Percentiles rank a stretch among this genome's conserved stretches.
phyloP scores from a whole-genome alignment of 768 basidiomycete genomes.

The Imleria badia region DNA sequence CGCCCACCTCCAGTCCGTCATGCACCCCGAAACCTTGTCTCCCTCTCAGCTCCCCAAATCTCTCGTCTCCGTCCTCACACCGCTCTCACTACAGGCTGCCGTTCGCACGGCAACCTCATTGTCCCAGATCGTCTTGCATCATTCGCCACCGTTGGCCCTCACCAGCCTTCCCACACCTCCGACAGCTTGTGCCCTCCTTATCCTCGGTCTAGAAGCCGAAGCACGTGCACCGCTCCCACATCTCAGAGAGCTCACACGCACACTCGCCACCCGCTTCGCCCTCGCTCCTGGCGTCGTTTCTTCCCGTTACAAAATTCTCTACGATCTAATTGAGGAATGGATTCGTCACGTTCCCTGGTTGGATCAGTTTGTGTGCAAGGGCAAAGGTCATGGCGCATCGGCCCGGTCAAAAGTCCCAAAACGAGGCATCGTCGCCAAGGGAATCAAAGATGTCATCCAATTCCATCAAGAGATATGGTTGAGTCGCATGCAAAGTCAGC shows the following conservation, averaged over 20 bases:
- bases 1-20: constrained; percentile 44
- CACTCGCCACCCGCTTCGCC: constrained; percentile 51
- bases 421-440: constrained; percentile 63
- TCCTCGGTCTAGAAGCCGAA: constrained; percentile 73
- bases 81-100: constrained; percentile 40
- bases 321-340: constrained; percentile 59
- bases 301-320: constrained; percentile 66
- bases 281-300: constrained; percentile 56
- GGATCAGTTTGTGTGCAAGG: constrained; percentile 48
- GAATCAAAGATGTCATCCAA: constrained; percentile 66
- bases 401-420: constrained; percentile 63
- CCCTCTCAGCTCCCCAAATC: constrained; percentile 31
- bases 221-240: constrained; percentile 49
- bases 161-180: constrained; percentile 41
- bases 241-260: constrained; percentile 55
- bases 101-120: constrained; percentile 43
- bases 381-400: constrained; percentile 28
- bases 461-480: constrained; percentile 65
- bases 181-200: constrained; percentile 66
- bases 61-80: constrained; percentile 38
- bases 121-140: constrained; percentile 44
- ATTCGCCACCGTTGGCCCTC: constrained; percentile 40
- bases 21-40: constrained; percentile 32
- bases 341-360: constrained; percentile 75
- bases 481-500: constrained; percentile 37